Evolutionary conservation across 441 rosid genomes (phyloP), one percentile per base, ranked within the genome.

Genomic region (Biscutella laevigata): DNA sequence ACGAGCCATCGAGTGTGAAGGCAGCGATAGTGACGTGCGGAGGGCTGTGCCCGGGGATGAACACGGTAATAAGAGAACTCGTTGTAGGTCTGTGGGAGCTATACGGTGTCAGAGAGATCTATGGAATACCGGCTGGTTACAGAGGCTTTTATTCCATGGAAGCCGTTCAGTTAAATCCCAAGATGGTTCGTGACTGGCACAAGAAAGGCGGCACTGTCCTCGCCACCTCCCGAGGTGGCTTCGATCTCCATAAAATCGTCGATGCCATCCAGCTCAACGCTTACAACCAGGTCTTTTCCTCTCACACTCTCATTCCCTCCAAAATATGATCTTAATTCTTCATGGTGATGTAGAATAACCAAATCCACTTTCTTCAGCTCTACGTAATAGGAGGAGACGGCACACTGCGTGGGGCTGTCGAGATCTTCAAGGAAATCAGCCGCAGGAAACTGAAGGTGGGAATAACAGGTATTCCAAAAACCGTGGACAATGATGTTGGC

Each of bases 11-110:
- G 3, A 16, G 15, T 10, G 71, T 68, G 6, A 74, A 75, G 51
- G 96, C 74, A 4, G 92, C 86, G 5, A 84, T 84, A n/a, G 95
- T 90, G 17, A 82, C 89, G 0, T 87, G 95, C 32, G 96, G 92
- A 3, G 96, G 97, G n/a, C 70, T 90, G 10, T 90, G 98, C 53
- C 98, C 96, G 5, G 98, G 92, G 20, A 61, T 77, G 80, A 87
- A 90, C 74, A 87, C 95, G 2, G 96, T 87, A 51, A 70, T 87
- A 12, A 76, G 96, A 64, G 97, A 90, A 62, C 80, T 90, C 7
- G 92, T 87, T 47, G 80, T 81, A 20, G 94, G 86, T 37, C 73
- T 90, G 1, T 82, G 92, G 98, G 92, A 83, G 40, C 73, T 84
- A 0, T 87, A 90, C 60, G 95, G 89, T 0, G 86, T 87, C 27